Evolutionary conservation across 2,329 filamentous ascomycete species (phyloP).

Genomic region (Colletotrichum magnum): DNA sequence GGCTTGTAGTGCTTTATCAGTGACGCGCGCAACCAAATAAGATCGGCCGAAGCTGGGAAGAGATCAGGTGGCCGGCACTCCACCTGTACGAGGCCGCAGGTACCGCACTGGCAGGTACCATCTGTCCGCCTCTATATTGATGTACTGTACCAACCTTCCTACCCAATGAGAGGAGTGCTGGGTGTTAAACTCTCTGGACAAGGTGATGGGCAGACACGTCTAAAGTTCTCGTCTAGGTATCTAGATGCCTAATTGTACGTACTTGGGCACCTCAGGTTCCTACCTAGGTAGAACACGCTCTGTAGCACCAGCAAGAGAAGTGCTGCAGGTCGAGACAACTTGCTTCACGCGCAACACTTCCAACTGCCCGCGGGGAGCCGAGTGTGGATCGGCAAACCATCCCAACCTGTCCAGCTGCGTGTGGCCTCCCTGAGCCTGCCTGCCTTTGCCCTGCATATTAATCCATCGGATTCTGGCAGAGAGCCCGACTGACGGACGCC

Average conservation of each 20-base stretch:
- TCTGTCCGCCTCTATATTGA: too few species aligned
- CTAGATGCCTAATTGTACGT: neutral
- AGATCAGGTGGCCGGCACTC: constrained; percentile 34
- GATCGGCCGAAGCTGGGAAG: constrained; percentile 27
- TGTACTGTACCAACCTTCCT: too few species aligned
- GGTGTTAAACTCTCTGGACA: too few species aligned
- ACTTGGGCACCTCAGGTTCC: neutral
- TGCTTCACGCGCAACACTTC: neutral
- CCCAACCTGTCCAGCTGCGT: constrained; percentile 12
- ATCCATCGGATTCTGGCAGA: constrained; percentile 28
- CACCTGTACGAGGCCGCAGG: constrained; percentile 12
- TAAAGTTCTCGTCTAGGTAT: too few species aligned
- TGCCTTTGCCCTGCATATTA: constrained; percentile 23
- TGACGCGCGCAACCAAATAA: constrained; percentile 33
- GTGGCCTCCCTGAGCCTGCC: constrained; percentile 4
- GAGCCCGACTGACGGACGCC: constrained; percentile 19
- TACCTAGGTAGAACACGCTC: neutral
- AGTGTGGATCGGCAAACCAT: constrained; percentile 25
- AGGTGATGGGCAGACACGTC: too few species aligned
- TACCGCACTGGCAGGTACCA: constrained; percentile 16
- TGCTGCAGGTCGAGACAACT: neutral
- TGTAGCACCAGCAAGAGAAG: neutral
- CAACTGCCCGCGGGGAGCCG: constrained; percentile 7
- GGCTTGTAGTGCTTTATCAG: constrained; percentile 34
- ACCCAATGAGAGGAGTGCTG: neutral